Base-by-base conservation (phyloP, 116 monocot genomes). In the Posidonia oceanica region DNA sequence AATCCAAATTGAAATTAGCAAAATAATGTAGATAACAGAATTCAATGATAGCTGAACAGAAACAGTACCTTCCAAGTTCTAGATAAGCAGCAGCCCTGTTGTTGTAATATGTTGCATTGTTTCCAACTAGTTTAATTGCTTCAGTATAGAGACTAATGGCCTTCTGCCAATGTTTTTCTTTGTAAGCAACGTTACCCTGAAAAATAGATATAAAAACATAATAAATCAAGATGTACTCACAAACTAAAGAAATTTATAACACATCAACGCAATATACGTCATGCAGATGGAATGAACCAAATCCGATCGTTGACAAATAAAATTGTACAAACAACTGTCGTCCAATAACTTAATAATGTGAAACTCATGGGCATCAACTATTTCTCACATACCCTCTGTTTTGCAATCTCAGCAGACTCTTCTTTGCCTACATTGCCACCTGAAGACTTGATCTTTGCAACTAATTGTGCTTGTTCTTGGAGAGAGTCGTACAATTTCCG, bases 51-150 rank as follows among this genome's bases (percentile, higher is more conserved):
- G 17, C 37, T 55, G 29, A 18, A 23, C 10, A 58, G 39, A 63
- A 17, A 59, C 10, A 64, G 18, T 82, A 94, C 99, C 93, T 90
- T 69, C 78, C 70, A 64, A 86, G 40, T 82, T 93, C 99, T 72
- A 99, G 82, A 82, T 86, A 99, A 16, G 93, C 99, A 78, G 99
- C 99, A 65, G 99, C 90, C 62, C 99, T 77, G 69, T 99, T 99
- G 64, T 87, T 90, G 64, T 88, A 93, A 63, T 93, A 99, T 36
- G 93, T 93, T 39, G 99, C 88, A 74, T 80, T 90, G 59, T 83
- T 84, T 54, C 76, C 85, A 76, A 77, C 88, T 64, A 93, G 85
- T 80, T 82, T 93, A 23, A 99, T 99, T 72, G 99, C 99, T 76
- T 99, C 93, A 69, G 88, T 78, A 77, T 99, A 99, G 18, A 93